A percentile compares a stretch with the other conserved stretches of the same genome.
These are phyloP conservation scores for Carpinus viminea DNA, from an alignment of 306 rosid species.

Conservation along the genomic window DNA sequence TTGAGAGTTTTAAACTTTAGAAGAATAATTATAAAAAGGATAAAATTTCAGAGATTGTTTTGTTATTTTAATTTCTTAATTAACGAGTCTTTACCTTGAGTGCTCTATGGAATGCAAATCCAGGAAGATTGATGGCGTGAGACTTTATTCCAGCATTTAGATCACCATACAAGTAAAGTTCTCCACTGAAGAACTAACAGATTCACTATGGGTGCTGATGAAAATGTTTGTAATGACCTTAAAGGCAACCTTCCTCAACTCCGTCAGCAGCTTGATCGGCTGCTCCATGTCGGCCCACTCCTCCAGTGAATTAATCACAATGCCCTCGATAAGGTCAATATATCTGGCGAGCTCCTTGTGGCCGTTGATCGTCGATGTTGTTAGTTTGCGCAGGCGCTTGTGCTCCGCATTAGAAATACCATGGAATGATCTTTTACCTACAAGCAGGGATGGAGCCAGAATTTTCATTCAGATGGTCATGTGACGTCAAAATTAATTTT, in stretches of 20 bases:
- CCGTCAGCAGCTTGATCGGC: constrained; percentile 30
- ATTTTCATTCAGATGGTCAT: no score
- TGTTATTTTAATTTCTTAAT: no score
- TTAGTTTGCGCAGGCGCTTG: constrained; percentile 19
- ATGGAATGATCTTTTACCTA: not conserved
- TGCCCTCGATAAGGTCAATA: constrained; percentile 22
- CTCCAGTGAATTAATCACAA: constrained; percentile 4
- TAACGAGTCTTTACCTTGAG: constrained; percentile 26
- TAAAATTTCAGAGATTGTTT: no score
- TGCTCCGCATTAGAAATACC: not conserved
- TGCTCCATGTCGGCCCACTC: constrained; percentile 27
- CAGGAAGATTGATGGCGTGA: constrained; percentile 19
- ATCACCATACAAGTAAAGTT: not conserved
- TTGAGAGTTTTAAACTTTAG: no score
- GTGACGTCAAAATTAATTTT: no score
- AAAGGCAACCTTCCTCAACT: constrained; percentile 23
- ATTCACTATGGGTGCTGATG: constrained; percentile 18
- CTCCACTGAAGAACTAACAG: not conserved
- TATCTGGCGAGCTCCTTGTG: constrained; percentile 10
- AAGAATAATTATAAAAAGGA: no score
- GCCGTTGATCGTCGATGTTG: constrained; percentile 21
- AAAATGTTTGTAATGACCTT: constrained; percentile 35
- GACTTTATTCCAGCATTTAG: not conserved
- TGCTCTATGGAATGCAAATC: constrained; percentile 36
- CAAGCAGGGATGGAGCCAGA: no score